Evolutionary conservation across 495 filamentous ascomycete genomes (phyloP), one percentile per base, ranked within the genome.

Genomic region (Aspergillus incahuasiensis): DNA sequence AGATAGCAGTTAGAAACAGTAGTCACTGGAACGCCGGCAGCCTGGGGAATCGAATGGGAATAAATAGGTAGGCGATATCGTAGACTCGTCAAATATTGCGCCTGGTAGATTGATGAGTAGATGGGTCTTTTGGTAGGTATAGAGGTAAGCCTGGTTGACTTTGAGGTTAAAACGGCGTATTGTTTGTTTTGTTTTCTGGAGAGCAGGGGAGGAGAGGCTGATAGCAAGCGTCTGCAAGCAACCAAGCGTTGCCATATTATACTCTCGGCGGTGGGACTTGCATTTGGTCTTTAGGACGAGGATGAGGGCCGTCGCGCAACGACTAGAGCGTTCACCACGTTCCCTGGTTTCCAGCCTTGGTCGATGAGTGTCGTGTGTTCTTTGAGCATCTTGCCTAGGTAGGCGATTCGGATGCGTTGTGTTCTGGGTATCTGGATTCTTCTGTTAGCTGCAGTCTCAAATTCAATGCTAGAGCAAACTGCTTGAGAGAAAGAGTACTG

Each of bases 311-410:
- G 52, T 48, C 65, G 70, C 7, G 63, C 62, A 60, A 87, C 87
- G 48, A 95, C 84, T 53, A 94, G 67, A 6, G 89, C 91, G 66
- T 92, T 95, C 50, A 96, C 69, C 20, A 92, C 77, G 68, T 92
- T 79, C 19, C 84, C 89, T 52, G 80, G 75, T 60, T 83, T 79
- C 89, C 89, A 96, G 22, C 87, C 88, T 61, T 91, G 89, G 25
- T 74, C 77, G 16, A 69, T 63, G 15, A 96, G 66, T 0, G 86
- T 71, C 21, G 78, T 62, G 30, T 76, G 74, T 59, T 94, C 89
- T 54, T 85, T 82, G 15, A 96, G 77, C 35, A 92, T 80, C 63
- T 82, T 86, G 48, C 91, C 91, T 66, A 94, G 79, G 65, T 92
- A 95, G 38, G 79, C 86, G 24, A 95, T 79, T 38, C 79, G 82